phyloP scores from a whole-genome alignment of 2,329 filamentous ascomycete genomes.

The Botrytis elliptica region DNA sequence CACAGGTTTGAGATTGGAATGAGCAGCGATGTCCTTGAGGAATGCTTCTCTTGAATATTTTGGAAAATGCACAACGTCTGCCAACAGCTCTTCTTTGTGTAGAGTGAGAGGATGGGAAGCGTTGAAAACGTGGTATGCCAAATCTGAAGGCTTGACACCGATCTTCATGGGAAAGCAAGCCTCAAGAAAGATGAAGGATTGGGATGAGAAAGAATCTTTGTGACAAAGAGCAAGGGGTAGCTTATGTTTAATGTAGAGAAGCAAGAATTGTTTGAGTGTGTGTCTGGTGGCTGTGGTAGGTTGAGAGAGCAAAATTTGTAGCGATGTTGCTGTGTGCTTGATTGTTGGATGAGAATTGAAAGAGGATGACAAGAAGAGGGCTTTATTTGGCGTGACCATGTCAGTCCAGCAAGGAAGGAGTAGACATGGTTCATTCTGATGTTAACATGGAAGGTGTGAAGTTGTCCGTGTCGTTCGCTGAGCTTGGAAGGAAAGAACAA shows the following conservation, averaged over 20 bases:
- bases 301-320: conserved; percentile 22
- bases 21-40: not conserved
- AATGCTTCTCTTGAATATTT: not conserved
- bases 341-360: conserved; percentile 8
- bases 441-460: not conserved
- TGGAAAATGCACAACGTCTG: not conserved
- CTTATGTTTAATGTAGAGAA: conserved; percentile 10
- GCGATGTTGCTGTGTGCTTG: conserved; percentile 22
- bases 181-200: not conserved
- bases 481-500: not conserved
- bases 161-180: conserved; percentile 2
- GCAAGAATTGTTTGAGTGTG: conserved; percentile 11
- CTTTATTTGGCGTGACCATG: not conserved
- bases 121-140: not conserved
- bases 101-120: not conserved
- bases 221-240: not conserved
- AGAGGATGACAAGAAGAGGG: not conserved
- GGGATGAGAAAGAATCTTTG: not conserved
- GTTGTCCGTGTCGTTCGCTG: not conserved
- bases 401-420: not conserved
- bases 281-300: conserved; percentile 3
- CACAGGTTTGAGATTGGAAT: not conserved
- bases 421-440: not conserved
- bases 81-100: not conserved
- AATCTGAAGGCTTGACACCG: not conserved